Base-by-base conservation (phyloP, 1,284 basidiomycete species). In the Tilletia caries region DNA sequence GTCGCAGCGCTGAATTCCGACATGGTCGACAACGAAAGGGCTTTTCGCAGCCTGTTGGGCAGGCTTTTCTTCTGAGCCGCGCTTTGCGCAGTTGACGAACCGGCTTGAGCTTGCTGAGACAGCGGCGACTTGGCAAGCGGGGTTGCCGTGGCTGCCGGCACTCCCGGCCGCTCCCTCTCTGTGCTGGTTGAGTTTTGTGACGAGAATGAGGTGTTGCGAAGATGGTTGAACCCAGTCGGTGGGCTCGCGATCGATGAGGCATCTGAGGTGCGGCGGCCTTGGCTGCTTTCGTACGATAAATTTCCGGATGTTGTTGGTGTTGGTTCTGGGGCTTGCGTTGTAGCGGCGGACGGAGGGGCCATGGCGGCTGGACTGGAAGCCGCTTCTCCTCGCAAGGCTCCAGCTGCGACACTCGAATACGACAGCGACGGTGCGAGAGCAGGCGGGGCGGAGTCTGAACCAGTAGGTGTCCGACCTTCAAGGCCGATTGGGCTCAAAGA, bases 11-110 rank as follows among this genome's bases (percentile, higher is more conserved):
- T 29, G 25, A 78, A 71, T 29, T 79, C 78, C 60, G 72, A 72
- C 71, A 79, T 72, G 52, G 73, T 77, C 62, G 74, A 76, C 54
- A 80, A 75, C 29, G 78, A 78, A 25, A 80, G 67, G 2, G 79
- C 78, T 52, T 79, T 80, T 43, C 76, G 73, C 1, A 80, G 77
- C 69, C 77, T 78, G 73, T 73, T 73, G 29, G 75, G 74, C 15
- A 78, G 68, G 29, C 78, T 76, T 12, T 75, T 77, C 71, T 80
- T 79, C 41, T 76, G 76, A 41, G 73, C 62, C 23, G 54, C 48
- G 23, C 33, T 64, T 48, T 48, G 48, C 1, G 65, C 65, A 44
- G 33, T 34, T 10, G 65, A 52, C 37, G 13, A 20, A 15, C 33
- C 27, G 12, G 29, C 70, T 66, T 68, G 67, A 2, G 70, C 67